Conservation (phyloP, 257 asterid species). For the Ajuga chamaepitys region DNA sequence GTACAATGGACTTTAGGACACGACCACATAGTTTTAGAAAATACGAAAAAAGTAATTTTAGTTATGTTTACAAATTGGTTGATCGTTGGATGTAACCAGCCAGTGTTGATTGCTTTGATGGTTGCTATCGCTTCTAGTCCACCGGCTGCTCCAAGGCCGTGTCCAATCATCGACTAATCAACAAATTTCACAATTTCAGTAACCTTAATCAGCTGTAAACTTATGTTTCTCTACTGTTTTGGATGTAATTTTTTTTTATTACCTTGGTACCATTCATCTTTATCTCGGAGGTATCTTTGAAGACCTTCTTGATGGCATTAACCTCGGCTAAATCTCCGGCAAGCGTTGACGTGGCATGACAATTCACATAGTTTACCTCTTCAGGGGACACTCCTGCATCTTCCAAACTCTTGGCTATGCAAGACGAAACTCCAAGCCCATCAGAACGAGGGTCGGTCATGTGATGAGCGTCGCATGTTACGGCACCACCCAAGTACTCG, state of each 20-base stretch:
- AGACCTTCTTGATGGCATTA: slow-evolving; percentile 60
- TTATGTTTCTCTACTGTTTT: neutral
- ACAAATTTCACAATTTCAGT: neutral
- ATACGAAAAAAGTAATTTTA: neutral
- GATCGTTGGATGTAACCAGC: slow-evolving; percentile 42
- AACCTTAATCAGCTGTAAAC: neutral
- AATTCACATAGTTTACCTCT: slow-evolving; percentile 77
- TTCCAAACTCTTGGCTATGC: slow-evolving; percentile 34
- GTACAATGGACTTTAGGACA: neutral
- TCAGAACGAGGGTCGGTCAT: slow-evolving; percentile 43
- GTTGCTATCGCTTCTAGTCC: slow-evolving; percentile 43
- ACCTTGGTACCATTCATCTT: slow-evolving; percentile 77
- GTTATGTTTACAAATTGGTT: slow-evolving; percentile 29
- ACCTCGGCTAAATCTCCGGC: slow-evolving; percentile 78
- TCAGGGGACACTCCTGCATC: slow-evolving; percentile 57
- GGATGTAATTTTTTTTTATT: neutral
- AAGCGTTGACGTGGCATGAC: slow-evolving; percentile 77
- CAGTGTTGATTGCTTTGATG: slow-evolving; percentile 35
- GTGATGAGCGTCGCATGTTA: slow-evolving; percentile 47
- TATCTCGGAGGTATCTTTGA: slow-evolving; percentile 53
- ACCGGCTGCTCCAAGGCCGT: slow-evolving; percentile 43
- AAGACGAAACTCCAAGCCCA: slow-evolving; percentile 41
- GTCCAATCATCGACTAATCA: slow-evolving; percentile 36
- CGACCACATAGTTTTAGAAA: neutral
- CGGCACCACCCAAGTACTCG: slow-evolving; percentile 49